Evolutionary conservation across 495 filamentous ascomycete species (phyloP).

Genomic region (Lasiosphaeria ovina): DNA sequence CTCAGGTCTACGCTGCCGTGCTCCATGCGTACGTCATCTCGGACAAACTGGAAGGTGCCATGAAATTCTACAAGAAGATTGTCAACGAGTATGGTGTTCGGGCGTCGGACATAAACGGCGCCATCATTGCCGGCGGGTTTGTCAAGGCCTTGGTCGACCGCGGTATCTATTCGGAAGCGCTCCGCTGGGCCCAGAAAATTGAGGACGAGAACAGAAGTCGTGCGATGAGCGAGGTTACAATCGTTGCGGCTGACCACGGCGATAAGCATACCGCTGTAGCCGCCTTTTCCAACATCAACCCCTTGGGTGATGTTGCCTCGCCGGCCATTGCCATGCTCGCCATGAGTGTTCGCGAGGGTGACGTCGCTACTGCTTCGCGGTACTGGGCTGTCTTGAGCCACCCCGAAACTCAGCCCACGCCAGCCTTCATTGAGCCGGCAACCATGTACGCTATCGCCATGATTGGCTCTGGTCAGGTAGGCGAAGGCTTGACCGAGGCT

Average conservation of each 20-base stretch:
- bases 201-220: constrained; percentile 32
- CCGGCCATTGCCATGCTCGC: constrained; percentile 84
- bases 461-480: constrained; percentile 74
- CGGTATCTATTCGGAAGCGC: constrained; percentile 63
- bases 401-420: constrained; percentile 53
- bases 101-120: constrained; percentile 59
- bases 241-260: constrained; percentile 73
- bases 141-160: constrained; percentile 66
- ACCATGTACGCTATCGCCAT: constrained; percentile 83
- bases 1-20: constrained; percentile 80
- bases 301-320: constrained; percentile 49
- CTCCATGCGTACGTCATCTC: constrained; percentile 82
- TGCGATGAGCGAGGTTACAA: constrained; percentile 47
- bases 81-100: constrained; percentile 57
- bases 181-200: constrained; percentile 59
- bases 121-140: constrained; percentile 69
- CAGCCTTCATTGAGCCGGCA: constrained; percentile 77
- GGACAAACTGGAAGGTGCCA: constrained; percentile 71
- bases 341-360: constrained; percentile 74
- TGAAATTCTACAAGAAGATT: constrained; percentile 80
- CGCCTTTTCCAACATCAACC: constrained; percentile 60
- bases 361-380: constrained; percentile 68
- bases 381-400: constrained; percentile 72
- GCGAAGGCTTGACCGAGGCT: constrained; percentile 70
- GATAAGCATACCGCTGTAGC: constrained; percentile 65